Evolutionary conservation across 192 early-diverging fungal species (phyloP).

Genomic region (Coemansia sp.): DNA sequence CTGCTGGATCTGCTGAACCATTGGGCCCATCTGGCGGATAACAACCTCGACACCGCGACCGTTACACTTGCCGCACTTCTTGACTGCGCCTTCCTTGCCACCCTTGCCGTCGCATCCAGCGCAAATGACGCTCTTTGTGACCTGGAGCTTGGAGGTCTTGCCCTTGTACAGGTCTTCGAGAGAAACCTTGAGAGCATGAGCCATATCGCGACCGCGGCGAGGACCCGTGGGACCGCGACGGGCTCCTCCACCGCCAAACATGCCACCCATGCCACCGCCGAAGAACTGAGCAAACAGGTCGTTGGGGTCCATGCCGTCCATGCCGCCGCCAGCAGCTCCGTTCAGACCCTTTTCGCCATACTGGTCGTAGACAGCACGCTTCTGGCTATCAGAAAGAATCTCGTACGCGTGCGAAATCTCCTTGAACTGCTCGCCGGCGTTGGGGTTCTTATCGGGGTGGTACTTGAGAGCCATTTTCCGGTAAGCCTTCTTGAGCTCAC

Average conservation of each 20-base stretch:
- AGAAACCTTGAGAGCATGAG: constrained; percentile 75
- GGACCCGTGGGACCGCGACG: constrained; percentile 71
- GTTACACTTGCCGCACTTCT: constrained; percentile 78
- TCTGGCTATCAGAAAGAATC: constrained; percentile 87
- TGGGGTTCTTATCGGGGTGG: constrained; percentile 67
- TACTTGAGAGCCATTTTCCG: constrained; percentile 91
- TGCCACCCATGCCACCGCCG: constrained; percentile 76
- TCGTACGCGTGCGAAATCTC: constrained; percentile 99
- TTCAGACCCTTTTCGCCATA: constrained; percentile 88
- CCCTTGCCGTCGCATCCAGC: constrained; percentile 90
- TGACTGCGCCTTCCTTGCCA: constrained; percentile 91
- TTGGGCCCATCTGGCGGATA: constrained; percentile 95
- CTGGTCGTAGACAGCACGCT: constrained; percentile 87
- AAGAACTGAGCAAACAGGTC: constrained; percentile 98
- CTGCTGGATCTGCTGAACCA: constrained; percentile 99
- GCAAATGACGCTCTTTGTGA: constrained; percentile 94
- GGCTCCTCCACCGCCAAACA: constrained; percentile 74
- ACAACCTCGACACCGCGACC: constrained; percentile 90
- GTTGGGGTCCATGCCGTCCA: constrained; percentile 78
- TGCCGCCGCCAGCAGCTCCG: constrained; percentile 70
- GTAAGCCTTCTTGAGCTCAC: constrained; percentile 97
- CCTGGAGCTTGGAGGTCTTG: constrained; percentile 89
- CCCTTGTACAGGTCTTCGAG: constrained; percentile 96
- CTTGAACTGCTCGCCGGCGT: constrained; percentile 91
- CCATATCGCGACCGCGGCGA: constrained; percentile 93